Percentiles rank a stretch among this genome's conserved stretches.
These are phyloP conservation scores for Cubamyces sp. DNA, from an alignment of 768 basidiomycete species.

Conservation along the genomic window DNA sequence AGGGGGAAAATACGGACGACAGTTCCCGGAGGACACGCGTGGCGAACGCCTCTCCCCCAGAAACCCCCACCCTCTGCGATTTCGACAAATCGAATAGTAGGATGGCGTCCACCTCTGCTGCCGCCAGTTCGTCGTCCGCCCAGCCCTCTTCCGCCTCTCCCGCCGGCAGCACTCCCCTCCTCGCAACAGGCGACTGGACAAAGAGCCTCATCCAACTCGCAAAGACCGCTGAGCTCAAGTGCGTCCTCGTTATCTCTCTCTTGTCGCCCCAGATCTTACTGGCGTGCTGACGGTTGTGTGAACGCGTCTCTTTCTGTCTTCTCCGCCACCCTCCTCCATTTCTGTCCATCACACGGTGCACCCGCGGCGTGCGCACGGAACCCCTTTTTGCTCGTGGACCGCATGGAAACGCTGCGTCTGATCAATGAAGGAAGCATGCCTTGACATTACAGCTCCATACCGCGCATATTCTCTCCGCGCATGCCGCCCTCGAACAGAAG, in stretches of 20 bases:
- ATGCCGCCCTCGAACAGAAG: conserved; percentile 78
- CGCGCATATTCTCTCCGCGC: conserved; percentile 84
- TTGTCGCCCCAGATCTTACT: conserved; percentile 5
- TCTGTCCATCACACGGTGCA: not conserved
- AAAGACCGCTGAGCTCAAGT: conserved; percentile 90
- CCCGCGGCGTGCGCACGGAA: conserved; percentile 4
- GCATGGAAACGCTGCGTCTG: not conserved
- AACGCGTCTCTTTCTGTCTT: not conserved
- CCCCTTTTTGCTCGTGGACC: not conserved
- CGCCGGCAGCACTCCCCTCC: conserved; percentile 47
- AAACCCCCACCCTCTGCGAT: conserved; percentile 30
- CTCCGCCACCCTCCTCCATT: not conserved
- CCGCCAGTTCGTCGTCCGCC: conserved; percentile 38
- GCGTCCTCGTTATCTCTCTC: conserved; percentile 36
- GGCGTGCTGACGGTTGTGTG: not conserved
- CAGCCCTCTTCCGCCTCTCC: conserved; percentile 30
- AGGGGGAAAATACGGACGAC: conserved; percentile 11
- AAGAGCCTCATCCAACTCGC: conserved; percentile 85
- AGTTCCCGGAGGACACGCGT: conserved; percentile 35
- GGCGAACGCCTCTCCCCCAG: conserved; percentile 28
- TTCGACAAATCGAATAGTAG: conserved; percentile 25
- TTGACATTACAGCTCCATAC: conserved; percentile 84
- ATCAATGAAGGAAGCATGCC: conserved; percentile 69
- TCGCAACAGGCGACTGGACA: conserved; percentile 87
- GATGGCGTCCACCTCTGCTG: conserved; percentile 23